Percentiles rank a stretch among this genome's conserved stretches.
phyloP scores from a whole-genome alignment of 179 eudicot genomes.

The Camellia oleifera region DNA sequence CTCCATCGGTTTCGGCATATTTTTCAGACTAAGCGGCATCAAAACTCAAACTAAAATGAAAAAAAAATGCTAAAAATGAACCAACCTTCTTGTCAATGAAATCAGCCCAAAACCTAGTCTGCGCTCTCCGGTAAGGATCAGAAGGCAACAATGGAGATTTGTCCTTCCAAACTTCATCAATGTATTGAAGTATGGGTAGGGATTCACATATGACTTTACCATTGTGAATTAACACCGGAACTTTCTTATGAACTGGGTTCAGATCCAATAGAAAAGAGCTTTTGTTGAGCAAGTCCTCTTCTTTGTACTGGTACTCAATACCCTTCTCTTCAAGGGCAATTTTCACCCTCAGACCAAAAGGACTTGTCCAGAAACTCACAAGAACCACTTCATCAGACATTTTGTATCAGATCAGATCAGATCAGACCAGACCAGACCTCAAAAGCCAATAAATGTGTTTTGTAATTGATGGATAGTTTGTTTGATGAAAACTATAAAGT shows the following conservation, averaged over 20 bases:
- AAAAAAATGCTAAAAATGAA: neutral
- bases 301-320: conserved; percentile 19
- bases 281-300: conserved; percentile 21
- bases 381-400: conserved; percentile 3
- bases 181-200: conserved; percentile 20
- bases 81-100: conserved; percentile 20
- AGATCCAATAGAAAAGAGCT: conserved; percentile 22
- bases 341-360: conserved; percentile 2
- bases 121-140: conserved; percentile 26
- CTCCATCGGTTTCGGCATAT: no score
- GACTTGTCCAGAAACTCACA: neutral
- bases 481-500: no score
- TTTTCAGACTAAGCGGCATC: no score
- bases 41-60: neutral
- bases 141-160: conserved; percentile 20
- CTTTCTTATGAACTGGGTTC: conserved; percentile 34
- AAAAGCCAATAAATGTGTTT: neutral
- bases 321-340: conserved; percentile 19
- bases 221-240: conserved; percentile 29
- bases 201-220: conserved; percentile 30
- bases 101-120: conserved; percentile 30
- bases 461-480: no score
- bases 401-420: neutral
- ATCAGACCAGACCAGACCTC: neutral
- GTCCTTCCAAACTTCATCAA: conserved; percentile 26